These are phyloP conservation scores for Neurospora sp. DNA, from an alignment of 495 filamentous ascomycete genomes.

Conservation along the genomic window DNA sequence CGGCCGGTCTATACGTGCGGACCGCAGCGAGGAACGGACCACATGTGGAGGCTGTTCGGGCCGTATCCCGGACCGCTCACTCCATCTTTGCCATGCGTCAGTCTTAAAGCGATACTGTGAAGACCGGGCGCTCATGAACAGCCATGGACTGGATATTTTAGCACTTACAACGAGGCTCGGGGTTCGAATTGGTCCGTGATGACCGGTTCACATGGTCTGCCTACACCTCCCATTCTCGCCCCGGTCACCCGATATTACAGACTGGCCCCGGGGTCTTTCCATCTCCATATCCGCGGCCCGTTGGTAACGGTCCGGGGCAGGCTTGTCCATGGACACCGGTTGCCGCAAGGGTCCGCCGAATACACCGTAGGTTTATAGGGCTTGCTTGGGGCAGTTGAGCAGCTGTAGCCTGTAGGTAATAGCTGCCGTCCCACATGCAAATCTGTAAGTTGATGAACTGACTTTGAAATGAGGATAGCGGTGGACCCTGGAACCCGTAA, in stretches of 20 bases:
- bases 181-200: not conserved
- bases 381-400: not conserved
- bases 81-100: not conserved
- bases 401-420: not conserved
- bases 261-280: not conserved
- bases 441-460: not conserved
- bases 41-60: not conserved
- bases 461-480: not conserved
- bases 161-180: not conserved
- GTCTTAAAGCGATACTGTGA: not conserved
- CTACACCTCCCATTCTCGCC: not conserved
- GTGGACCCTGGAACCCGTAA: not conserved
- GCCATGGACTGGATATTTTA: not conserved
- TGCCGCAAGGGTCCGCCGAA: not conserved
- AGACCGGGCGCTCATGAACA: not conserved
- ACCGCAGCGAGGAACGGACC: not conserved
- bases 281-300: not conserved
- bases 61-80: not conserved
- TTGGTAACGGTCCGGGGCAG: not conserved
- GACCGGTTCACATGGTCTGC: not conserved
- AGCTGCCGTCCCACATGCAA: not conserved
- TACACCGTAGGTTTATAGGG: not conserved
- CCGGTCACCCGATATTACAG: not conserved
- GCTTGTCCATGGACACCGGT: not conserved
- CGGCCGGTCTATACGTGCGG: not conserved